Conservation (phyloP, 202 grass and related monocot species). For the Panicum hallii region DNA sequence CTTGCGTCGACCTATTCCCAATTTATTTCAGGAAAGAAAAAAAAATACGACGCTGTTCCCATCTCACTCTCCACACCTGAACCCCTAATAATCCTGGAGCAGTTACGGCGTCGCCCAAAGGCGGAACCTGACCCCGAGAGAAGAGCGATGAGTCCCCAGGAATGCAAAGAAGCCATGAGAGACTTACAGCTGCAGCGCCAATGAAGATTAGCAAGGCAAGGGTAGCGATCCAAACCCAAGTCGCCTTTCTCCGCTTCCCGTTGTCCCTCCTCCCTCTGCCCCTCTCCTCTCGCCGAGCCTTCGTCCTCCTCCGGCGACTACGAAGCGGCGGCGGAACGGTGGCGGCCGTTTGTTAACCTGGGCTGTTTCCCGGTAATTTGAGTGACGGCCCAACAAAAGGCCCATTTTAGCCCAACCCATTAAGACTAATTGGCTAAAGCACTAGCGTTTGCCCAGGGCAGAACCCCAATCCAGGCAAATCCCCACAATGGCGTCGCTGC, state of each 20-base stretch:
- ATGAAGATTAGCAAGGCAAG: background rate
- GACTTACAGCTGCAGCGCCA: background rate
- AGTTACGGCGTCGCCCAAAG: background rate
- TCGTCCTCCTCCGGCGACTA: background rate
- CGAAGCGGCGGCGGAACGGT: background rate
- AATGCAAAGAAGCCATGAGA: background rate
- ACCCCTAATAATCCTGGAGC: background rate
- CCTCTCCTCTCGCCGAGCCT: background rate
- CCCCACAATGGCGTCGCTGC: constrained; percentile 65
- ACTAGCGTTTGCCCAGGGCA: background rate
- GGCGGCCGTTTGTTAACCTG: background rate
- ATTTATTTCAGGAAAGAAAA: no score
- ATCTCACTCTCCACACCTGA: background rate
- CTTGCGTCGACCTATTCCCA: no score
- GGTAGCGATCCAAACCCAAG: background rate
- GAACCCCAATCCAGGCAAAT: constrained; percentile 41
- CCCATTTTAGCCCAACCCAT: background rate
- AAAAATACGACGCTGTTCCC: background rate
- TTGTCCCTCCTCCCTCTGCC: background rate
- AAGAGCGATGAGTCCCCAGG: background rate
- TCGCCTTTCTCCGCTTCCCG: background rate
- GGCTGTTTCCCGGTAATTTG: background rate
- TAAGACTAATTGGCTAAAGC: background rate
- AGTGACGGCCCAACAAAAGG: background rate
- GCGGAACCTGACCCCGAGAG: background rate